phyloP scores from a whole-genome alignment of 23 red algal genomes.

The Pyropia haitanensis region DNA sequence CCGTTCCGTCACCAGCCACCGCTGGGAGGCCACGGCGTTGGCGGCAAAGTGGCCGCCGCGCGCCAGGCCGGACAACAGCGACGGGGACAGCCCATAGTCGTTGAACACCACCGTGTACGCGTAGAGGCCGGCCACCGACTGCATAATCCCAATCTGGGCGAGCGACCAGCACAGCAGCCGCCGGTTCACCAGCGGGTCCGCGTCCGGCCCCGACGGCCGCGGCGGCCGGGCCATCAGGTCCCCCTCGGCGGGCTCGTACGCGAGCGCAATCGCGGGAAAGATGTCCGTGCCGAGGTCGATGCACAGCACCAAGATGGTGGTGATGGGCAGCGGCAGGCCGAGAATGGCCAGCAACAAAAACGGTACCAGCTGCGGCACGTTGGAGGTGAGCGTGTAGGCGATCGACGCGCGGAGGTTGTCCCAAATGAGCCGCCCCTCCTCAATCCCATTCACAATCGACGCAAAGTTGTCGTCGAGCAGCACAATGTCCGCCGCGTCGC shows the following conservation, averaged over 20 bases:
- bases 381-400: conserved; percentile 78
- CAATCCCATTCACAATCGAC: conserved; percentile 68
- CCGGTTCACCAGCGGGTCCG: conserved; percentile 32
- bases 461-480: conserved; percentile 89
- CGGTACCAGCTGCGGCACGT: conserved; percentile 71
- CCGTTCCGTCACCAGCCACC: conserved; percentile 43
- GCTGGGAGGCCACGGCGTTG: conserved; percentile 15
- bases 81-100: conserved; percentile 42
- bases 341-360: conserved; percentile 43
- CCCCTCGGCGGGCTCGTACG: conserved; percentile 40
- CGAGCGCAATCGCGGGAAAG: conserved; percentile 56
- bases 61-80: conserved; percentile 12
- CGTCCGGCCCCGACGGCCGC: conserved; percentile 1
- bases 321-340: conserved; percentile 39
- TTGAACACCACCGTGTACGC: conserved; percentile 45
- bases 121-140: conserved; percentile 42
- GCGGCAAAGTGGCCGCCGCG: conserved; percentile 31
- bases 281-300: conserved; percentile 65
- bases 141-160: conserved; percentile 46
- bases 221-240: conserved; percentile 54
- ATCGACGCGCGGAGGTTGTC: conserved; percentile 83
- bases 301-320: conserved; percentile 47
- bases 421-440: conserved; percentile 85
- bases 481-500: conserved; percentile 82
- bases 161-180: conserved; percentile 34